Evolutionary conservation across 75 land plant species (phyloP), one percentile per base, ranked within the genome.

Genomic region (Pseudotsuga menziesii): DNA sequence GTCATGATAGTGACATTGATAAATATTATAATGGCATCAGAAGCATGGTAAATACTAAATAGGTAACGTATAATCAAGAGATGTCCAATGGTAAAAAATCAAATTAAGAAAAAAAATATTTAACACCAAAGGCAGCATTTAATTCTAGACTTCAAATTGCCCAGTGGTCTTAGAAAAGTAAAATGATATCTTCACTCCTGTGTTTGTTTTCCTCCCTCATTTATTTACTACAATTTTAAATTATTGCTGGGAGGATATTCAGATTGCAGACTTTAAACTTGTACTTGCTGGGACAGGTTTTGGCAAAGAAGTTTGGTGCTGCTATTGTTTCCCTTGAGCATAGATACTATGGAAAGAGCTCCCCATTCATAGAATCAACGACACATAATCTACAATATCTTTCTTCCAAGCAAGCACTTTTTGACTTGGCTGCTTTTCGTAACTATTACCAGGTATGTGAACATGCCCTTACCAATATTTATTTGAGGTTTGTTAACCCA

Each of bases 291-390:
- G 15, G 27, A 69, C 75, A 96, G 99, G 98, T 97, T 56, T 80
- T 97, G 79, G 95, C 99, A 27, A 92, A 89, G 84, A 89, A 91
- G 74, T 97, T 97, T 77, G 93, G 93, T 78, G 99, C 99, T 64
- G 99, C 99, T 66, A 57, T 97, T 9, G 98, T 97, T 63, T 85
- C 90, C 61, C 93, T 94, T 77, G 99, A 97, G 89, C 99, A 97
- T 82, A 88, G 99, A 13, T 97, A 97, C 72, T 97, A 97, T 88
- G 99, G 99, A 56, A 90, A 92, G 77, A 97, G 99, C 72, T 82
- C 89, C 25, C 99, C 99, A 41, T 94, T 97, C 54, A 64, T 82
- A 56, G 80, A 85, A 3, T 74, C 83, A 62, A 81, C 92, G 20
- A 89, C 98, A 36, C 80, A 87, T 36, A 97, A 97, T 77, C 85